Percentiles rank a stretch among this genome's conserved stretches.
Conservation (phyloP, 441 rosid species). For the Pelargonium myrrhifolium region DNA sequence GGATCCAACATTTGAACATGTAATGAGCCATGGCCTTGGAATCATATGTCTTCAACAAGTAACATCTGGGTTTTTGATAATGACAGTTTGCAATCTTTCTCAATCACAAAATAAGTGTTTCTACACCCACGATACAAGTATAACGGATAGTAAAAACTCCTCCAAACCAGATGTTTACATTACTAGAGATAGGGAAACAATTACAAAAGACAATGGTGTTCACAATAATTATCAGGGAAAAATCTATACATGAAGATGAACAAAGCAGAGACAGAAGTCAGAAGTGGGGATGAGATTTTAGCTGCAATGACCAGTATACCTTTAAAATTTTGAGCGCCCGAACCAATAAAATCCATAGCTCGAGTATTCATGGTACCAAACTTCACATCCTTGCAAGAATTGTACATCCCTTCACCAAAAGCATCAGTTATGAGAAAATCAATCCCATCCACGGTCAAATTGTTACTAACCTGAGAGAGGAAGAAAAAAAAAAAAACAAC, state of each 20-base stretch:
- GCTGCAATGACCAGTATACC: constrained; percentile 32
- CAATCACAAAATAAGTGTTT: neutral
- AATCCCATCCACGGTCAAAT: constrained; percentile 75
- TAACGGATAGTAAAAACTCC: too few species aligned
- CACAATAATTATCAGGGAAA: neutral
- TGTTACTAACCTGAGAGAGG: constrained; percentile 64
- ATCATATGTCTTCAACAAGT: neutral
- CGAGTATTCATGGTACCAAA: constrained; percentile 88
- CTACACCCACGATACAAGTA: neutral
- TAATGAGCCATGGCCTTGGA: neutral
- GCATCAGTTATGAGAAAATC: constrained; percentile 64
- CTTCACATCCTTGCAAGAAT: constrained; percentile 92
- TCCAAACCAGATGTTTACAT: neutral
- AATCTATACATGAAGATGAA: neutral
- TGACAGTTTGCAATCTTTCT: neutral
- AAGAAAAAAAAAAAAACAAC: neutral
- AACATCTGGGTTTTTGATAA: neutral
- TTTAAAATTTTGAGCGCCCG: constrained; percentile 73
- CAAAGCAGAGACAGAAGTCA: constrained; percentile 12
- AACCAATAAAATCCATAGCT: constrained; percentile 73
- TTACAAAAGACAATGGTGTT: neutral
- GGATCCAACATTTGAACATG: neutral
- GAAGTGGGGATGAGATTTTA: constrained; percentile 13
- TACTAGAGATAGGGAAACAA: neutral
- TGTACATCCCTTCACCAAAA: constrained; percentile 75